These are phyloP conservation scores for Aspergillus leporis DNA, from an alignment of 495 filamentous ascomycete species.

Conservation along the genomic window DNA sequence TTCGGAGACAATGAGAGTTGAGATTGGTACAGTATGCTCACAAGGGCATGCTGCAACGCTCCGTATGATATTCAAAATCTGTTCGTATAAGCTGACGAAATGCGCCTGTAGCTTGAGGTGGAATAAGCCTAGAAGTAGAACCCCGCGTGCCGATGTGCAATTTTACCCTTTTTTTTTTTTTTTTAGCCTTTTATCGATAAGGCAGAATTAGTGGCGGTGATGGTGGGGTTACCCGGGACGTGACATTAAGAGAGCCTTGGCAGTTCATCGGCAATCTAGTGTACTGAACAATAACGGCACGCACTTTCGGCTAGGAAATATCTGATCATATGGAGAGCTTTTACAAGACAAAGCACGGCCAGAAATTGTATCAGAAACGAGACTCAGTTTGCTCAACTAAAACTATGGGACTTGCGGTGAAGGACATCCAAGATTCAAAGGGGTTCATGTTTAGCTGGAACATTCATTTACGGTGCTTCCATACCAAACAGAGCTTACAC, in stretches of 20 bases:
- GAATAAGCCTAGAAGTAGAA: neutral
- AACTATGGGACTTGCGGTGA: too few relatives aligned
- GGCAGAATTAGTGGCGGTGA: conserved; percentile 13
- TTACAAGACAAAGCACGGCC: too few relatives aligned
- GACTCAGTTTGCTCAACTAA: too few relatives aligned
- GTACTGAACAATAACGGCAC: conserved; percentile 5
- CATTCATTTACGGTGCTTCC: too few relatives aligned
- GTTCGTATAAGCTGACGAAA: neutral
- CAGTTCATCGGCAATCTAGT: neutral
- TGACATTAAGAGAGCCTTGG: conserved; percentile 10
- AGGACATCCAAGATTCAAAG: too few relatives aligned
- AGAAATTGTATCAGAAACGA: too few relatives aligned
- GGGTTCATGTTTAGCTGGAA: too few relatives aligned
- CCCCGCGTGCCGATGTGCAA: neutral
- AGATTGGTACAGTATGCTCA: conserved; percentile 4
- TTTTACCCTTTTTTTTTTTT: conserved; percentile 2
- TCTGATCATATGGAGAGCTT: too few relatives aligned
- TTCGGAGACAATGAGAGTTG: neutral
- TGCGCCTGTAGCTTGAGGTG: neutral
- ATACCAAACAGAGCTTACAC: too few relatives aligned
- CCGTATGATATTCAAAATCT: neutral
- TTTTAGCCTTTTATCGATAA: conserved; percentile 22
- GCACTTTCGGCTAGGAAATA: conserved; percentile 1
- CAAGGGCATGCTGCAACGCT: conserved; percentile 1
- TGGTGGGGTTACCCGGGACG: neutral